Percentiles rank a stretch among this genome's conserved stretches.
Conservation (phyloP, 2,329 filamentous ascomycete species). For the Pseudogymnoascus verrucosus region DNA sequence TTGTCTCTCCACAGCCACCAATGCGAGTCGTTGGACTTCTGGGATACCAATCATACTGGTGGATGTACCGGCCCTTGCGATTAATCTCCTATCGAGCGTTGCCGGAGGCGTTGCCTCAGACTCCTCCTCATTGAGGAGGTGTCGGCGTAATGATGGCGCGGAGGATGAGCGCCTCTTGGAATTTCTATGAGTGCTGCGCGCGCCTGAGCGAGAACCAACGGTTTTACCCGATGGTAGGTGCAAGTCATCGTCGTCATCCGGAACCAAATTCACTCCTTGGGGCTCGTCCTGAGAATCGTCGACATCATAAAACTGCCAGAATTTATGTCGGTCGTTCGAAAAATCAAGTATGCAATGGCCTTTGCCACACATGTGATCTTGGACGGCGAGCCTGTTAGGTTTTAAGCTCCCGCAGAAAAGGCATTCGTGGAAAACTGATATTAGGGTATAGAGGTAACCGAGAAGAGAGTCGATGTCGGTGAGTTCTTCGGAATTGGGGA, state of each 20-base stretch:
- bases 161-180: constrained; percentile 4
- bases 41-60: constrained; percentile 20
- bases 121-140: constrained; percentile 1
- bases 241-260: constrained; percentile 25
- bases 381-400: constrained; percentile 35
- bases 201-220: constrained; percentile 24
- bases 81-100: neutral
- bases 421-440: constrained; percentile 42
- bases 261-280: neutral
- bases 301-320: constrained; percentile 36
- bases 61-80: constrained; percentile 13
- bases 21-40: constrained; percentile 18
- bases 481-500: constrained; percentile 34
- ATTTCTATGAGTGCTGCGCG: constrained; percentile 9
- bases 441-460: constrained; percentile 40
- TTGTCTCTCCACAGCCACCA: constrained; percentile 20
- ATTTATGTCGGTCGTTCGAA: constrained; percentile 29
- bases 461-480: constrained; percentile 42
- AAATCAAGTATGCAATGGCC: constrained; percentile 40
- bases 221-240: constrained; percentile 32
- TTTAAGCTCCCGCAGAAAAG: constrained; percentile 40
- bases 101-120: neutral
- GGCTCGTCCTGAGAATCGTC: neutral
- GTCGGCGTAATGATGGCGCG: neutral
- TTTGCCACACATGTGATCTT: constrained; percentile 44